Conservation (phyloP, 768 basidiomycete species). For the Erythrobasidium yunnanense region DNA sequence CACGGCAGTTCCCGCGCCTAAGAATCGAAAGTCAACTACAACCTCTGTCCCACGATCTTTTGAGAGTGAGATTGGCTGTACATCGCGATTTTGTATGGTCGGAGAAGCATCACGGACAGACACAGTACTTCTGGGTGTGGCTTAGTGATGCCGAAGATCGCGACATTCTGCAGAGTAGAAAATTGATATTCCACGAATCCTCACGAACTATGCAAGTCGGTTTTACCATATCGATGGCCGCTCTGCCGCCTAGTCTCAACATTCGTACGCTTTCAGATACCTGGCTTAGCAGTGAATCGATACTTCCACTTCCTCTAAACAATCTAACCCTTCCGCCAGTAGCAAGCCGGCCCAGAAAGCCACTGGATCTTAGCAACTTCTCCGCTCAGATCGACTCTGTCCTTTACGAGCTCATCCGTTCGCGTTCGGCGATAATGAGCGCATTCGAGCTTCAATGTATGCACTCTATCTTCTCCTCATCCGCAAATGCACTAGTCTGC, state of each 20-base stretch:
- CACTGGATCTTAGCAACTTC: slow-evolving; percentile 49
- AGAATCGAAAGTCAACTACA: slow-evolving; percentile 58
- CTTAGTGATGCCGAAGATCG: slow-evolving; percentile 71
- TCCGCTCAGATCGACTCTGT: slow-evolving; percentile 53
- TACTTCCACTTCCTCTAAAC: slow-evolving; percentile 54
- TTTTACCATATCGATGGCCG: slow-evolving; percentile 67
- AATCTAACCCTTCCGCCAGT: slow-evolving; percentile 61
- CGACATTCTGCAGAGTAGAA: slow-evolving; percentile 69
- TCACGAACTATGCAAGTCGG: slow-evolving; percentile 55
- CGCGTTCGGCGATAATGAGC: slow-evolving; percentile 55
- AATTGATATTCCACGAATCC: slow-evolving; percentile 59
- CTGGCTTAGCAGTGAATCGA: slow-evolving; percentile 86
- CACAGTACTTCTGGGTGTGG: slow-evolving; percentile 93
- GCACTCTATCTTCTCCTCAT: slow-evolving; percentile 52
- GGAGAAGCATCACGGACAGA: slow-evolving; percentile 57
- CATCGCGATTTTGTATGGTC: slow-evolving; percentile 69
- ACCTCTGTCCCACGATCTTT: slow-evolving; percentile 71
- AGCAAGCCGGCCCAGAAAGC: slow-evolving; percentile 29
- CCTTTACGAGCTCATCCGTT: slow-evolving; percentile 48
- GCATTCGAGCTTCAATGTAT: slow-evolving; percentile 79
- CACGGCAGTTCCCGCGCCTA: slow-evolving; percentile 70
- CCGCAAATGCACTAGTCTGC: slow-evolving; percentile 5
- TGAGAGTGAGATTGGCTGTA: slow-evolving; percentile 61
- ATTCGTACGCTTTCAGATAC: slow-evolving; percentile 75
- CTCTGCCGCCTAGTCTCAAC: slow-evolving; percentile 56